Conservation (phyloP, 441 rosid genomes). For the Euphorbia schlechtendalii region DNA sequence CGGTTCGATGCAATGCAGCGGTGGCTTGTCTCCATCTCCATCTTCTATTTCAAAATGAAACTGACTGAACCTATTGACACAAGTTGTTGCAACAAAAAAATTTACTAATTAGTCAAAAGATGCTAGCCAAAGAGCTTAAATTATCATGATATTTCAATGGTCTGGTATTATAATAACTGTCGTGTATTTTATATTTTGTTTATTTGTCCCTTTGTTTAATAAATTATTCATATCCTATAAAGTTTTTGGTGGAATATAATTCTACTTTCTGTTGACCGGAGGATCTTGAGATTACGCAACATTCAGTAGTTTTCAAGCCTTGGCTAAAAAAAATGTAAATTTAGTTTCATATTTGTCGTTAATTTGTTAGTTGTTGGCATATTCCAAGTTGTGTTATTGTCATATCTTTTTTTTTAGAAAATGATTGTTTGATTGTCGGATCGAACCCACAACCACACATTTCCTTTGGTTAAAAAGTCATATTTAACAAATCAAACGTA, state of each 20-base stretch:
- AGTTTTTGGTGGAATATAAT: constrained; percentile 6
- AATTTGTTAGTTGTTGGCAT: too few relatives aligned
- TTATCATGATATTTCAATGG: constrained; percentile 24
- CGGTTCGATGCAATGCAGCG: constrained; percentile 29
- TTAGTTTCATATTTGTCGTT: too few relatives aligned
- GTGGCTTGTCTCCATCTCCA: constrained; percentile 36
- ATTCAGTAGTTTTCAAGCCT: too few relatives aligned
- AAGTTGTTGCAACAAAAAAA: constrained; percentile 12
- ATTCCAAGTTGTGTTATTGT: too few relatives aligned
- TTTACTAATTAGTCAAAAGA: constrained; percentile 5
- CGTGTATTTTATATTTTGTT: too few relatives aligned
- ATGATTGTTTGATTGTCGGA: too few relatives aligned
- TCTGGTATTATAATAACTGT: constrained; percentile 25
- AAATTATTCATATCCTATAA: constrained; percentile 6
- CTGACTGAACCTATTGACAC: constrained; percentile 27
- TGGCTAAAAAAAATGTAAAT: too few relatives aligned
- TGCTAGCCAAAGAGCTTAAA: constrained; percentile 18
- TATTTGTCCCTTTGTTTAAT: constrained; percentile 16
- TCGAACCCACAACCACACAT: too few relatives aligned
- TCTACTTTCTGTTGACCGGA: not conserved
- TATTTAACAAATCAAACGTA: too few relatives aligned
- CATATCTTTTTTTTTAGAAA: too few relatives aligned
- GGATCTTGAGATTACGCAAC: not conserved
- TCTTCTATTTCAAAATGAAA: constrained; percentile 36
- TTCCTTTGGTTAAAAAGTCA: too few relatives aligned